Conservation (phyloP, 495 filamentous ascomycete species). For the Neurospora discreta region DNA sequence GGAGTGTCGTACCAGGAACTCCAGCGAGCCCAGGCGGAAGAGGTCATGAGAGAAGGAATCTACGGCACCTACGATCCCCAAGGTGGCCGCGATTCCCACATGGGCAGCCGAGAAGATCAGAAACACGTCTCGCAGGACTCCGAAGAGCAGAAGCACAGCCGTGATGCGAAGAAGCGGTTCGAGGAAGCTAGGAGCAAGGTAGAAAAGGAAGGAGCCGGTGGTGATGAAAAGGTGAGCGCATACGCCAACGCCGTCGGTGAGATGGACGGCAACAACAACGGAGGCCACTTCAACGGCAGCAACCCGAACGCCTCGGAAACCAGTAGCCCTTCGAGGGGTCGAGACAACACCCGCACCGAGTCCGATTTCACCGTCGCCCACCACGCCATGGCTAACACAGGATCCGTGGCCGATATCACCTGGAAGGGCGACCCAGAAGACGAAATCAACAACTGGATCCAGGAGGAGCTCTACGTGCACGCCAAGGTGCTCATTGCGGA, state of each 20-base stretch:
- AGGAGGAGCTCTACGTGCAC: constrained; percentile 92
- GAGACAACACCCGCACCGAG: not conserved
- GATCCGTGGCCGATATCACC: constrained; percentile 52
- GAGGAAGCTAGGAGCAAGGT: not conserved
- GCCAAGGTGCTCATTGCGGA: constrained; percentile 82
- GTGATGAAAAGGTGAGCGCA: not conserved
- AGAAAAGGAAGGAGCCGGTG: not conserved
- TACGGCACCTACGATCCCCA: constrained; percentile 43
- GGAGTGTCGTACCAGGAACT: constrained; percentile 76
- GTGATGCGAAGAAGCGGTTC: constrained; percentile 20
- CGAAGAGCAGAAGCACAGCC: constrained; percentile 7
- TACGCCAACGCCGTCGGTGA: constrained; percentile 7
- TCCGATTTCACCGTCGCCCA: constrained; percentile 57
- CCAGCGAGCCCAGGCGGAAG: constrained; percentile 73
- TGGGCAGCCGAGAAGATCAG: constrained; percentile 31
- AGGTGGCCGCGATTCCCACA: constrained; percentile 28
- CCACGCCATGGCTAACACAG: constrained; percentile 64
- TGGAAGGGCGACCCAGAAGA: constrained; percentile 59
- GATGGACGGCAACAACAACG: constrained; percentile 46
- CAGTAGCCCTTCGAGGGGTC: constrained; percentile 17
- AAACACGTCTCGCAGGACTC: constrained; percentile 3
- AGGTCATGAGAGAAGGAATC: constrained; percentile 69
- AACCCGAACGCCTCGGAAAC: constrained; percentile 4
- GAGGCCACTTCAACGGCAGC: constrained; percentile 33
- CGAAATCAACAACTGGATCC: constrained; percentile 78